phyloP scores from a whole-genome alignment of 257 asterid genomes.

The Rhazya stricta region DNA sequence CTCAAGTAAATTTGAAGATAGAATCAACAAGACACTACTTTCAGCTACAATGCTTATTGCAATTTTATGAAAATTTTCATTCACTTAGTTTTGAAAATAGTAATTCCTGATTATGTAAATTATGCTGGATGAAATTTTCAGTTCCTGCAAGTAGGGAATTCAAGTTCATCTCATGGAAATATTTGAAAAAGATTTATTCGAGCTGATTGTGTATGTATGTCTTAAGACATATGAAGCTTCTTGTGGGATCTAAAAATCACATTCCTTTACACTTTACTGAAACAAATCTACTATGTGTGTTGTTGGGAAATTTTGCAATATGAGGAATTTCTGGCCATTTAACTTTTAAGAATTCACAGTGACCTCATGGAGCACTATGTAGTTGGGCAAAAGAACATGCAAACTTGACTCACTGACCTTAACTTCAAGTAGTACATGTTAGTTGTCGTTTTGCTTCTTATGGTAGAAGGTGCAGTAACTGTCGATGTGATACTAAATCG shows the following conservation, averaged over 20 bases:
- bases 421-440: slow-evolving; percentile 54
- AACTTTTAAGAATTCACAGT: background rate
- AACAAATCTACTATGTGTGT: background rate
- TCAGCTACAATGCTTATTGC: background rate
- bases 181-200: background rate
- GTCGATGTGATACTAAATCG: slow-evolving; percentile 72
- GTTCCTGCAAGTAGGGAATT: background rate
- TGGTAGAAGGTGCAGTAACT: slow-evolving; percentile 72
- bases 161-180: background rate
- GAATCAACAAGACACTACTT: background rate
- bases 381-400: background rate
- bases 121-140: background rate
- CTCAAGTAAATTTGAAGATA: background rate
- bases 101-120: background rate
- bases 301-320: background rate
- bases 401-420: slow-evolving; percentile 33
- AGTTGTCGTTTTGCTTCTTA: slow-evolving; percentile 53
- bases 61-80: background rate
- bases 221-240: background rate
- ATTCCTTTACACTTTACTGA: background rate
- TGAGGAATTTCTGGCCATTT: background rate
- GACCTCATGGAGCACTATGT: background rate
- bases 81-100: background rate
- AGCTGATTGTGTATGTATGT: background rate
- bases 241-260: background rate